These are phyloP conservation scores for Teunomyces gatunensis DNA, from an alignment of 805 yeast species.

Conservation along the genomic window DNA sequence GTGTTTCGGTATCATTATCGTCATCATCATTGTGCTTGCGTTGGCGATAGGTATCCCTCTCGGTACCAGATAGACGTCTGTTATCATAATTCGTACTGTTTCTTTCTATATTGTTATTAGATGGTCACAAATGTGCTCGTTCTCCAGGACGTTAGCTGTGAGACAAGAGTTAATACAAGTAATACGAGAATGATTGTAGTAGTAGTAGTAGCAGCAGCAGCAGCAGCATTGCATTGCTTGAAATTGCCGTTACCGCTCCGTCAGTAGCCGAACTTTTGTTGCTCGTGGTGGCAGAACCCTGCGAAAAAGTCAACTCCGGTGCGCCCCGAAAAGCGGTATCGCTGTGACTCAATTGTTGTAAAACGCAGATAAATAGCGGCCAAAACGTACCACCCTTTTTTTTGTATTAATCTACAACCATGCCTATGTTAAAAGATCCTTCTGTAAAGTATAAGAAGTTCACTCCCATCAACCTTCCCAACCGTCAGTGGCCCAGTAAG, in stretches of 20 bases:
- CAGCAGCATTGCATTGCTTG: too few species aligned
- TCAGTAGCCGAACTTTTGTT: conserved; percentile 2
- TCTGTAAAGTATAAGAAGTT: conserved; percentile 60
- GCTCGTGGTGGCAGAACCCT: not conserved
- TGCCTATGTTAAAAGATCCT: conserved; percentile 54
- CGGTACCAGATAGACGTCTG: conserved; percentile 22
- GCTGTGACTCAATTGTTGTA: not conserved
- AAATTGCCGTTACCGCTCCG: conserved; percentile 5
- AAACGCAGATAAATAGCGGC: not conserved
- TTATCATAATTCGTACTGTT: conserved; percentile 1
- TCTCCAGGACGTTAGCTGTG: too few species aligned
- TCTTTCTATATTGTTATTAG: not conserved
- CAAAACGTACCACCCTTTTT: not conserved
- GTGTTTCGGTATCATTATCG: conserved; percentile 64
- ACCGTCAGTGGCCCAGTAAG: conserved; percentile 70
- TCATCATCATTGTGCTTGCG: conserved; percentile 62
- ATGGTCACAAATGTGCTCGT: too few species aligned
- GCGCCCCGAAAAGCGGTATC: not conserved
- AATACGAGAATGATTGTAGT: not conserved
- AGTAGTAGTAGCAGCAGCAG: too few species aligned
- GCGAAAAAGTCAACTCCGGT: not conserved
- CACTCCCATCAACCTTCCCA: conserved; percentile 52
- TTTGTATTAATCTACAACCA: too few species aligned
- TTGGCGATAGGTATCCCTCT: conserved; percentile 66
- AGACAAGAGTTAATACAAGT: not conserved